Base-by-base conservation (phyloP, 2,329 filamentous ascomycete genomes). In the Cladophialophora psammophila region DNA sequence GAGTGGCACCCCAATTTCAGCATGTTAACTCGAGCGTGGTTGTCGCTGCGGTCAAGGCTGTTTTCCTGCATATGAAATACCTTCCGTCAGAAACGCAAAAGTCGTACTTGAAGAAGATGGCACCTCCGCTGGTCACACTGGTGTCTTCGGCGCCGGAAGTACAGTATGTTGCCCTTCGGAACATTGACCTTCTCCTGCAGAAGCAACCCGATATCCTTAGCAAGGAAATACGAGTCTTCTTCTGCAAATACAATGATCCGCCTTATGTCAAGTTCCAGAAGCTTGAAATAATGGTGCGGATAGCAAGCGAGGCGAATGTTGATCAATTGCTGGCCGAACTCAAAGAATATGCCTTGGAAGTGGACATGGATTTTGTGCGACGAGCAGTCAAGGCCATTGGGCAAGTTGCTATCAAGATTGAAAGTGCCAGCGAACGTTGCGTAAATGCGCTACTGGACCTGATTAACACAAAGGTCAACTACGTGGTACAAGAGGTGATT, bases 161-260 rank as follows among this genome's bases (percentile, higher is more conserved):
- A 45, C 95, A 99, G 80, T 99, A 99, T 77, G 95, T 99, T 64
- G 95, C 95, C 13, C 82, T 99, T 58, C 86, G 94, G 71, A 99
- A 99, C 78, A 99, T 99, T 75, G 95, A 99, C 74, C 87, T 99
- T 38, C 85, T 99, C 5, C 85, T 99, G 32, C 95, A 99, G 79
- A 95, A 96, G 73, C 94, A 97, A 79, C 93, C 95, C 10, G 94
- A 97, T 73, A 97, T 99, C 64, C 85, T 99, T 9, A 96, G 92
- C 84, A 98, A 98, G 79, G 95, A 99, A 79, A 88, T 99, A 75
- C 89, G 95, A 53, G 95, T 99, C 8, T 99, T 99, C 83, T 99
- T 99, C 83, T 99, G 95, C 90, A 99, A 99, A 82, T 99, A 99
- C 83, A 98, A 98, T 77, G 95, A 99, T 74, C 94, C 95, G 1